Base-by-base conservation (phyloP, 2,329 filamentous ascomycete species). In the Phoma herbarum region DNA sequence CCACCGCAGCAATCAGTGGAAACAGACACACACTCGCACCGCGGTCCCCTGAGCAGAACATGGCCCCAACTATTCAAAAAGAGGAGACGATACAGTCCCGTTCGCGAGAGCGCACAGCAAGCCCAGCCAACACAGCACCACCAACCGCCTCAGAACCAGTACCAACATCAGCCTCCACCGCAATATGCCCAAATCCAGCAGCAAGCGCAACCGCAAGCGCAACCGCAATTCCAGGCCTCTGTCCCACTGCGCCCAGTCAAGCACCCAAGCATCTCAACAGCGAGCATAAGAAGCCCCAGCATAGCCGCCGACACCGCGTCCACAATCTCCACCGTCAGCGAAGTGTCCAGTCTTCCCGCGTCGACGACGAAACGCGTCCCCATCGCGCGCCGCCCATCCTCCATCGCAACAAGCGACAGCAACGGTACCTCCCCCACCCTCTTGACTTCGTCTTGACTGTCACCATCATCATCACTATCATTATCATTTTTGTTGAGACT, bases 21-120 rank as follows among this genome's bases (percentile, higher is more conserved):
- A 53, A 59, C 53, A 49, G 67, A 68, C 51, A 65, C 60, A 35
- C 56, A 65, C 55, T 62, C 64, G 10, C 68, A 70, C 45, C 65
- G 68, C 29, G 70, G 70, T 1, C 70, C 70, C 22, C 52, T 73
- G 31, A 71, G 69, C 50, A 67, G 69, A 56, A 69, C 69, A 50
- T 73, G 70, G 70, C 69, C 69, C 16, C 69, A 73, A 22, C 25
- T 73, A 11, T 72, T 73, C 61, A 73, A 73, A 33, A 73, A 73
- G 64, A 68, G 70, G 39, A 66, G 70, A 47, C 64, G 70, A 67
- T 69, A 71, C 57, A 73, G 70, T 59, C 70, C 70, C 7, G 65
- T 69, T 18, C 56, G 69, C 46, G 70, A 73, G 49, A 70, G 67
- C 50, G 68, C 61, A 8, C 67, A 67, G 12, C 66, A 67, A 18